phyloP scores from a whole-genome alignment of 352 stramenopile genomes.

The Phytophthora constricta region DNA sequence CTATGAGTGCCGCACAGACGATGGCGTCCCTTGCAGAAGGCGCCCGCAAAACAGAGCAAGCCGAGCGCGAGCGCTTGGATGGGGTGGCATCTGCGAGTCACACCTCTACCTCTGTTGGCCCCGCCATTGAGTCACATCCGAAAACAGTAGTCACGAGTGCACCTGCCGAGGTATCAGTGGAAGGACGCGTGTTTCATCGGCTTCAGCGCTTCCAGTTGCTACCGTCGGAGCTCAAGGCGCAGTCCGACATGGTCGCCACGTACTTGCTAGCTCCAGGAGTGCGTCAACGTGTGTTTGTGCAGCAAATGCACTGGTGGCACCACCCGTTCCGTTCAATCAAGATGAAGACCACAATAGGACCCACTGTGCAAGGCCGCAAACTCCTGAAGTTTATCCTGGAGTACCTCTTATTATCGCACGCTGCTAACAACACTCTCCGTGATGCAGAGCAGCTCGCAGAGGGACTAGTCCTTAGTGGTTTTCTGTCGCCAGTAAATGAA shows the following conservation, averaged over 20 bases:
- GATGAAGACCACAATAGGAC: constrained; percentile 26
- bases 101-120: constrained; percentile 10
- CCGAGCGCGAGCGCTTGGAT: constrained; percentile 38
- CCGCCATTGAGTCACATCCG: not conserved
- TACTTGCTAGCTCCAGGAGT: constrained; percentile 43
- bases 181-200: constrained; percentile 48
- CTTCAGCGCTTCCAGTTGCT: constrained; percentile 44
- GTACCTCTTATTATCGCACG: constrained; percentile 38
- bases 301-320: constrained; percentile 41
- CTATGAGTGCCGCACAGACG: constrained; percentile 36
- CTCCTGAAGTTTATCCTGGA: constrained; percentile 41
- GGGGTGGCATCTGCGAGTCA: constrained; percentile 30
- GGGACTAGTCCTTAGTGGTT: constrained; percentile 41
- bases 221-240: constrained; percentile 35
- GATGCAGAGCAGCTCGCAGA: constrained; percentile 43
- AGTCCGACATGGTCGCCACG: constrained; percentile 40
- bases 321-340: constrained; percentile 30
- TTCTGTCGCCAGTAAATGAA: constrained; percentile 41
- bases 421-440: constrained; percentile 34
- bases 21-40: constrained; percentile 42
- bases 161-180: constrained; percentile 9
- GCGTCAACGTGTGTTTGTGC: constrained; percentile 31
- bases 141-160: not conserved
- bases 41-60: constrained; percentile 34
- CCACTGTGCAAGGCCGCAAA: constrained; percentile 44